Base-by-base conservation (phyloP, 2,329 filamentous ascomycete genomes). In the Cadophora luteo-olivacea region DNA sequence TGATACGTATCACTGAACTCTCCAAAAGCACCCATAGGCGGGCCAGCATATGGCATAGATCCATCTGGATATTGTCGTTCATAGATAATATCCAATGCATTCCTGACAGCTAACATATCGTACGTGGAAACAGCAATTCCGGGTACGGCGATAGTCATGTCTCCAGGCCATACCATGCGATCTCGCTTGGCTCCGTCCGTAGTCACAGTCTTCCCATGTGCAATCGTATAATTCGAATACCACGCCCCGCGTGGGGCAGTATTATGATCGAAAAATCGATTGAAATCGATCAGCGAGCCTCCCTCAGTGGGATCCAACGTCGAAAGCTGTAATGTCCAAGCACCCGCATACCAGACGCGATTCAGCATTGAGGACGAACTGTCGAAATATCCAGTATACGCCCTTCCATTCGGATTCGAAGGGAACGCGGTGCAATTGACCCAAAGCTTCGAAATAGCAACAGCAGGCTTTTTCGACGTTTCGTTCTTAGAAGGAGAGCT, bases 161-260 rank as follows among this genome's bases (percentile, higher is more conserved):
- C 87, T 1, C 87, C 87, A 16, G 87, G 85, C 86, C 87, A 90
- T 1, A 90, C 84, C 61, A 87, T 79, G 2, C 85, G 82, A 73
- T 89, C 87, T 24, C 86, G 81, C 75, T 89, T 89, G 0, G 86
- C 85, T 25, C 87, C 87, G 74, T 89, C 86, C 0, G 74, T 76
- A 49, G 75, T 79, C 7, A 76, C 75, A 4, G 72, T 66, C n/a
- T 69, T 74, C 7, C 76, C 76, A 68, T 75, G 75, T n/a, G 75
- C 72, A 32, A 78, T 73, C 0, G 77, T 78, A 63, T 74, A 77
- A 62, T 78, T 78, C 22, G 72, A 75, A 29, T 76, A 77, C 77
- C 78, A 80, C 6, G 74, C 74, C 54, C 75, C 77, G 16, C 63
- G 61, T 19, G 74, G 74, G 16, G 75, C 74, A 22, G 64, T 65